Conservation (phyloP, 805 yeast species). For the Starmerella stellata region DNA sequence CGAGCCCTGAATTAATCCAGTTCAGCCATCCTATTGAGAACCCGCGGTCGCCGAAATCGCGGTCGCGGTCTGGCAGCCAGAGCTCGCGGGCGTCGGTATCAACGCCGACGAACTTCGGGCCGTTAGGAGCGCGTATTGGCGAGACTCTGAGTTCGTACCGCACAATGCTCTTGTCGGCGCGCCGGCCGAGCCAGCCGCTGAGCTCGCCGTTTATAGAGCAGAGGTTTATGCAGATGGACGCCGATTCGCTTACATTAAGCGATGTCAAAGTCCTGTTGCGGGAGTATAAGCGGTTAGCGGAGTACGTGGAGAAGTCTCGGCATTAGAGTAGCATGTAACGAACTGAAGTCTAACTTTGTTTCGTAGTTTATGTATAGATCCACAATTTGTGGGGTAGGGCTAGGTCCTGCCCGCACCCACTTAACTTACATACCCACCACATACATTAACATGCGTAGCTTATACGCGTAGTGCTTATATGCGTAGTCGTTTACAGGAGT, state of each 20-base stretch:
- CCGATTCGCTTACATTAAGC: slow-evolving; percentile 21
- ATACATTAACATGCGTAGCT: too few relatives aligned
- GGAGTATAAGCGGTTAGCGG: slow-evolving; percentile 26
- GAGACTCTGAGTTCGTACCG: slow-evolving; percentile 19
- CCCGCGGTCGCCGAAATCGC: slow-evolving; percentile 9
- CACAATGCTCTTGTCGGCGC: slow-evolving; percentile 9
- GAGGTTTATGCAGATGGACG: slow-evolving; percentile 16
- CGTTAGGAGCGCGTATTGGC: slow-evolving; percentile 21
- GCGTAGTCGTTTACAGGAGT: too few relatives aligned
- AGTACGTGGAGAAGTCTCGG: slow-evolving; percentile 6
- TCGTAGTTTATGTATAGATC: not conserved
- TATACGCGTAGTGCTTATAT: too few relatives aligned
- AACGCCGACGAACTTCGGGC: slow-evolving; percentile 14
- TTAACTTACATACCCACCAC: too few relatives aligned
- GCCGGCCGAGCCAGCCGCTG: slow-evolving; percentile 4
- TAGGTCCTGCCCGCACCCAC: too few relatives aligned
- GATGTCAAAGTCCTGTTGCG: slow-evolving; percentile 23
- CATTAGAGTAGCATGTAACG: too few relatives aligned
- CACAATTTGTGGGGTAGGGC: too few relatives aligned
- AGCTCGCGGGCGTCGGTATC: slow-evolving; percentile 19
- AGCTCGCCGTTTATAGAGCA: slow-evolving; percentile 10
- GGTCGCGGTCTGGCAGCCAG: slow-evolving; percentile 13
- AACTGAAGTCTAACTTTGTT: not conserved
- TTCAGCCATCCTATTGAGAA: slow-evolving; percentile 12
- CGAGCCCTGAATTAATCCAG: slow-evolving; percentile 16